Evolutionary conservation across 148 eudicot species (phyloP), one percentile per base, ranked within the genome.

Genomic region (Salicornia ramosissima): DNA sequence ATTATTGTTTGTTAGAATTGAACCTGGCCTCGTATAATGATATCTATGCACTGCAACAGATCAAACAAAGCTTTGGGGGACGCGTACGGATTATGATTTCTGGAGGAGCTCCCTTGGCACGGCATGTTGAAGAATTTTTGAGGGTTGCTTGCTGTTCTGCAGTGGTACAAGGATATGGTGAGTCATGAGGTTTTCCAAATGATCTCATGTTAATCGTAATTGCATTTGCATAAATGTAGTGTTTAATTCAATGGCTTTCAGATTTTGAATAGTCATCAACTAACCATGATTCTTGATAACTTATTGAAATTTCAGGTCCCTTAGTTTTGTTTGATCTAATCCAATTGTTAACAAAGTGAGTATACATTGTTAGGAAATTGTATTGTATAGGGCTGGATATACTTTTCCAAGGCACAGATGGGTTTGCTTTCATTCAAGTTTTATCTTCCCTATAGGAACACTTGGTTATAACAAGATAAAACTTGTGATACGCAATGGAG

Each of bases 41-140:
- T 31, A 54, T 31, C 29, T 65, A 31, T 72, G 46, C 30, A 47
- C 64, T 62, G 8, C 71, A 58, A 13, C 61, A 94, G 99, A 87
- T 94, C 74, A 94, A 87, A 70, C 90, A 86, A 86, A 90, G 83
- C 49, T 91, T 94, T 77, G 99, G 99, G 50, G 99, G 99, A 64
- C 81, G 86, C 64, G 85, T 91, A 69, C 93, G 91, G 46, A 72
- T 89, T 18, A 79, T 94, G 80, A 69, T 89, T 28, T 91, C 99
- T 31, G 99, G 99, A 77, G 99, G 97, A 50, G 99, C 99, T 6
- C 99, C 99, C 54, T 80, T 94, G 74, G 86, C 99, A 6, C 87
- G 83, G 43, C 99, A 94, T 70, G 79, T 91, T 34, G 99, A 94
- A 77, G 99, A 94, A 75, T 94, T 94, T 82, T 79, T 94, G 74